Base-by-base conservation (phyloP, 208 protist species). In the Trypanosoma melophagium region DNA sequence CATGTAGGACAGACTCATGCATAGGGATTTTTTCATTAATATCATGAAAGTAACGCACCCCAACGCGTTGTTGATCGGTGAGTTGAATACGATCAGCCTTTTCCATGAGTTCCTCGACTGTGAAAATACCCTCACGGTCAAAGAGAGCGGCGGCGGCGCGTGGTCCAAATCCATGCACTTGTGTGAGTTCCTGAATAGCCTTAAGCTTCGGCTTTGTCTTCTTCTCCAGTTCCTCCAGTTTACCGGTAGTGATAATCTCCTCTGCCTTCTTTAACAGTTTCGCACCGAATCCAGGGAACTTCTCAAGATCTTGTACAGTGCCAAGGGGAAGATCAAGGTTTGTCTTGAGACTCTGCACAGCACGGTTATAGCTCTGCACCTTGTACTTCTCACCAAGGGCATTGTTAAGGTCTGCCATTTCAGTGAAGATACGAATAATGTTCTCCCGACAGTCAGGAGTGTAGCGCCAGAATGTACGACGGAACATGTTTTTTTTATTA, bases 1-100 rank as follows among this genome's bases (percentile, higher is more conserved):
- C 87, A 66, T 94, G 85, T 55, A 92, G 69, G 51, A 94, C 84
- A 66, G 86, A 89, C 72, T 97, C 89, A 71, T 91, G 86, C 84
- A 90, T 92, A n/a, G 92, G 92, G 22, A 97, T 97, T 71, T 94
- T 92, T 65, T 95, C 83, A 60, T 93, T 91, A 63, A 95, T 94
- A 68, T 97, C 92, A 73, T 94, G 84, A 65, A 93, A 95, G 89
- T 95, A 94, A 61, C 85, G 80, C 59, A 97, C 89, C 40, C 89
- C 92, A 17, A 95, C 86, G 41, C 86, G 88, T 60, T 92, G 86
- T 59, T 91, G 84, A 41, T 93, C 86, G 17, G 88, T 92, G 22
- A 94, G 76, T 4, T 84, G 61, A 61, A 90, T 86, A 51, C 69
- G 79, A 65, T 94, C 89, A 0, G 89, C 89, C 71, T 90, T 90